Conservation (phyloP, 2,329 filamentous ascomycete genomes). For the Penicillium italicum region DNA sequence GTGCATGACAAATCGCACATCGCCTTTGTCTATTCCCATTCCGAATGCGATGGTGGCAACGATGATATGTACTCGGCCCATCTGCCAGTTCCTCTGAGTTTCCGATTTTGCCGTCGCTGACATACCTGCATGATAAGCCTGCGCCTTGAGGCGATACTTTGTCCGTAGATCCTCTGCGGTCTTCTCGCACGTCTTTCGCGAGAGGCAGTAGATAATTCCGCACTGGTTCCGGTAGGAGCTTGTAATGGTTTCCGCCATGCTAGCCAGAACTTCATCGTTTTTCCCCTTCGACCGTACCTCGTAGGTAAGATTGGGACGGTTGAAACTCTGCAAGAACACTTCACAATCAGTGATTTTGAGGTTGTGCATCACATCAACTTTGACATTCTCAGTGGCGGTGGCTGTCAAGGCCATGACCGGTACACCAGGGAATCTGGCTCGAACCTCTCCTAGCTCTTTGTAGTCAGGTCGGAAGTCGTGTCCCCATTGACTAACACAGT, state of each 20-base stretch:
- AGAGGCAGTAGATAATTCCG: constrained; percentile 91
- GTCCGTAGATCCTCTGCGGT: constrained; percentile 66
- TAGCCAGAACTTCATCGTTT: constrained; percentile 51
- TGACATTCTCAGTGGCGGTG: constrained; percentile 90
- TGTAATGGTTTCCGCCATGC: constrained; percentile 60
- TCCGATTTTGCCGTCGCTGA: constrained; percentile 62
- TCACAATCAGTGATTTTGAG: constrained; percentile 76
- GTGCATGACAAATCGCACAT: constrained; percentile 95
- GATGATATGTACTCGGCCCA: constrained; percentile 75
- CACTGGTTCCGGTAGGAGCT: constrained; percentile 66
- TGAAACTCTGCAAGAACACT: constrained; percentile 89
- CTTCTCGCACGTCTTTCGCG: constrained; percentile 75
- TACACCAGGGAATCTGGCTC: constrained; percentile 68
- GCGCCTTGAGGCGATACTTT: constrained; percentile 64
- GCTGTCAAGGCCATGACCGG: constrained; percentile 94
- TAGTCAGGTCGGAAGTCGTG: constrained; percentile 98
- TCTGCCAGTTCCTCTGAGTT: constrained; percentile 80
- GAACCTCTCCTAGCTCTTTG: constrained; percentile 74
- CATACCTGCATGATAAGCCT: constrained; percentile 84
- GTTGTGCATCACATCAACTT: constrained; percentile 85
- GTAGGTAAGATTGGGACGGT: constrained; percentile 90
- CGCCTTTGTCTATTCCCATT: constrained; percentile 99
- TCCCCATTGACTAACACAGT: constrained; percentile 98
- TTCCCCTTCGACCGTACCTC: constrained; percentile 72
- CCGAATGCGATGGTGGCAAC: constrained; percentile 98